Percentiles rank a stretch among this genome's conserved stretches.
Conservation (phyloP, 768 basidiomycete species). For the Kwoniella mangroviensis region DNA sequence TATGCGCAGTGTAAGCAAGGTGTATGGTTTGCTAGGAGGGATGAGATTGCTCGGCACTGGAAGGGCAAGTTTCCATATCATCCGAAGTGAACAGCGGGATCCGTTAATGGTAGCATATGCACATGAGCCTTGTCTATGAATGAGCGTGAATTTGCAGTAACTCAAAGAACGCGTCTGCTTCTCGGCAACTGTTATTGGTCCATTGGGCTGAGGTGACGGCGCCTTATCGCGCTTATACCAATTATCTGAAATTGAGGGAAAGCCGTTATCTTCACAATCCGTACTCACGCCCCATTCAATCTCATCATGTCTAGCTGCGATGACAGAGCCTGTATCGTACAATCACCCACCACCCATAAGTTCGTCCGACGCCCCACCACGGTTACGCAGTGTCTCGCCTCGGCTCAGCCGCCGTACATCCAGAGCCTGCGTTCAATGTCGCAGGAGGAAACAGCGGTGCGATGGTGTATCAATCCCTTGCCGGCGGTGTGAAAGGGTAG, state of each 20-base stretch:
- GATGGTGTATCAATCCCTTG: neutral
- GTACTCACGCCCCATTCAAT: too few species aligned
- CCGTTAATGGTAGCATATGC: too few species aligned
- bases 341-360: neutral
- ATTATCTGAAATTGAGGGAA: too few species aligned
- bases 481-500: neutral
- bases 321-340: neutral
- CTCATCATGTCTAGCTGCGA: neutral
- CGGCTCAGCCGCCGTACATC: neutral
- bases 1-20: conserved; percentile 33
- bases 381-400: neutral
- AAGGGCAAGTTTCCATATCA: neutral
- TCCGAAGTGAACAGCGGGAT: neutral
- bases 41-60: conserved; percentile 12
- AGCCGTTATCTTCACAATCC: too few species aligned
- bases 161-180: too few species aligned
- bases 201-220: too few species aligned
- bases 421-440: neutral
- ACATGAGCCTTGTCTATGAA: too few species aligned
- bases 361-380: neutral
- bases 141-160: too few species aligned
- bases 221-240: too few species aligned
- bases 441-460: neutral
- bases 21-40: conserved; percentile 31
- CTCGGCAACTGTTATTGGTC: too few species aligned